phyloP scores from a whole-genome alignment of 345 rosid species.

The Eucalyptus viminalis region DNA sequence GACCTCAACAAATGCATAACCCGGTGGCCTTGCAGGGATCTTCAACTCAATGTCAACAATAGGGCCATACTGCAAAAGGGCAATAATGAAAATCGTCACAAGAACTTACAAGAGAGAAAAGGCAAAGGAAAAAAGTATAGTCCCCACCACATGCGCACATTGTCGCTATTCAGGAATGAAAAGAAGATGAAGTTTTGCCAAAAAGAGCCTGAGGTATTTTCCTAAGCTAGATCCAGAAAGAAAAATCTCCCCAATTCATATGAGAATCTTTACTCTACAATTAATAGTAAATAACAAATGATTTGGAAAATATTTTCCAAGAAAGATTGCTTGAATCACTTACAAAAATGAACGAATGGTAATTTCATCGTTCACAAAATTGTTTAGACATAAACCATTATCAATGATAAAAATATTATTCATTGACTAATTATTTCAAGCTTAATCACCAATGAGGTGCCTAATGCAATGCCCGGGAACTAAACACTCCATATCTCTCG shows the following conservation, averaged over 20 bases:
- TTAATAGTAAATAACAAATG: neutral
- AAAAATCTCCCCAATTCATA: neutral
- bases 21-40: conserved; percentile 95
- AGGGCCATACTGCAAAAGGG: conserved; percentile 67
- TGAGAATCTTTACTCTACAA: neutral
- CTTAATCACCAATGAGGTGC: neutral
- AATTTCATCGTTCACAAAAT: too few relatives aligned
- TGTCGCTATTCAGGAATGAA: neutral
- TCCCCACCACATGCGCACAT: neutral
- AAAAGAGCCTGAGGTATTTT: neutral
- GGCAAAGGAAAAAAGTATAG: neutral
- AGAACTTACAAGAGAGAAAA: neutral
- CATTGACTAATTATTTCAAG: neutral
- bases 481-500: neutral
- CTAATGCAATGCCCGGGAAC: neutral
- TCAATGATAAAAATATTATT: too few relatives aligned
- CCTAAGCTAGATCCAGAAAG: neutral
- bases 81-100: neutral
- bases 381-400: too few relatives aligned
- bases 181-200: neutral
- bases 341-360: neutral
- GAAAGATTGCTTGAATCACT: neutral
- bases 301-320: neutral
- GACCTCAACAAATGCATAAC: conserved; percentile 97
- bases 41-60: conserved; percentile 88